Evolutionary conservation across 2,329 filamentous ascomycete genomes (phyloP).

Genomic region (Fusarium clavum): DNA sequence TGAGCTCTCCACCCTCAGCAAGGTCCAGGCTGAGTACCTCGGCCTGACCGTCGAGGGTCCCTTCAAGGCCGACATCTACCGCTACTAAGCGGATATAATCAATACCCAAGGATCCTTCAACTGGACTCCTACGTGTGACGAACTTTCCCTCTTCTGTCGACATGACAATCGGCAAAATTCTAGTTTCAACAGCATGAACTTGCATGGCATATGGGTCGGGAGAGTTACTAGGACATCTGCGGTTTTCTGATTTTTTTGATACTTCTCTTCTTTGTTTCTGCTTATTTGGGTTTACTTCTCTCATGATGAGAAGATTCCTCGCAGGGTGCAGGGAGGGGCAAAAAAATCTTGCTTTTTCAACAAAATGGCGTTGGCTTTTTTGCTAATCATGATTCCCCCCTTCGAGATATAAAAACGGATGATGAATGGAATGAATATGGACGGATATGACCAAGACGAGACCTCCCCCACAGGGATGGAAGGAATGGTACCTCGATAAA

Average conservation of each 20-base stretch:
- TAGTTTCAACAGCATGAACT: constrained; percentile 60
- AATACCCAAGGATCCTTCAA: constrained; percentile 56
- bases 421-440: constrained; percentile 42
- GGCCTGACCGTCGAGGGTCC: constrained; percentile 87
- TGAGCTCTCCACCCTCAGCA: constrained; percentile 87
- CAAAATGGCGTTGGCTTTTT: constrained; percentile 55
- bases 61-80: constrained; percentile 85
- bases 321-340: constrained; percentile 50
- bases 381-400: constrained; percentile 54
- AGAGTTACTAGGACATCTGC: constrained; percentile 46
- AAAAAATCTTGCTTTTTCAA: constrained; percentile 56
- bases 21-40: constrained; percentile 94
- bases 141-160: constrained; percentile 48
- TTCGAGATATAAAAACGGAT: constrained; percentile 48
- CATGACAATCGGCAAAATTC: constrained; percentile 53
- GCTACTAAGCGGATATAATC: constrained; percentile 57
- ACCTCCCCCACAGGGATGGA: constrained; percentile 39
- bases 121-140: constrained; percentile 54
- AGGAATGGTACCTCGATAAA: constrained; percentile 37
- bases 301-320: constrained; percentile 34
- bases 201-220: constrained; percentile 54
- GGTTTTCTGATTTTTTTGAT: constrained; percentile 40
- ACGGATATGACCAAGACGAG: constrained; percentile 32
- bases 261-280: constrained; percentile 44
- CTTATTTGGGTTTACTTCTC: constrained; percentile 39